A percentile compares a stretch with the other conserved stretches of the same genome.
These are phyloP conservation scores for Geotrichum siamense DNA, from an alignment of 1,139 yeast genomes.

Conservation along the genomic window DNA sequence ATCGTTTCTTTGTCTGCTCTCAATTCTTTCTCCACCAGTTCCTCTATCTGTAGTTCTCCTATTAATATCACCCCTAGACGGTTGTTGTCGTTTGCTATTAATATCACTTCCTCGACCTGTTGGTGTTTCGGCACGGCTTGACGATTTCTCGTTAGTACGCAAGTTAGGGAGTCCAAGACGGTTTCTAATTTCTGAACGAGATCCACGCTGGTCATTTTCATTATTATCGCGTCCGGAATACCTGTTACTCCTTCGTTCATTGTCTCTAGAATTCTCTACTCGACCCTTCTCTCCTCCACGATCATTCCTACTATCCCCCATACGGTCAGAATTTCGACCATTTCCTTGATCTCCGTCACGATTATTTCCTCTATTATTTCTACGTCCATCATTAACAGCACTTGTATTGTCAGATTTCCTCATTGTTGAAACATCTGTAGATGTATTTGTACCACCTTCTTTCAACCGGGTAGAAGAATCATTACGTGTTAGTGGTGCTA, in stretches of 20 bases:
- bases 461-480: neutral
- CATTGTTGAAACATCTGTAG: neutral
- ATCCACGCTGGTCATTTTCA: neutral
- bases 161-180: neutral
- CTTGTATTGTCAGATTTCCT: no score
- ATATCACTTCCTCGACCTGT: no score
- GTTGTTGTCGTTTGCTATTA: no score
- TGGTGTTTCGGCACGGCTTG: no score
- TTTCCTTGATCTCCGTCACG: constrained; percentile 16
- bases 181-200: neutral
- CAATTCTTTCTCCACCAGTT: constrained; percentile 11
- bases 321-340: constrained; percentile 16
- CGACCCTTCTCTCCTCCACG: constrained; percentile 8
- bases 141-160: neutral
- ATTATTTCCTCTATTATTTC: constrained; percentile 11
- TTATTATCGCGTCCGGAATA: constrained; percentile 15
- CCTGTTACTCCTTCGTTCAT: constrained; percentile 15
- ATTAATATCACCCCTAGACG: no score
- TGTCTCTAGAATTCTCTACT: constrained; percentile 14
- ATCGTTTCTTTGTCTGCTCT: constrained; percentile 15
- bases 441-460: neutral
- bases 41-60: no score
- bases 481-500: constrained; percentile 1
- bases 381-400: no score
- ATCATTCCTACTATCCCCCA: constrained; percentile 14